Conservation (phyloP, 257 asterid genomes). For the Nicotiana otophora region DNA sequence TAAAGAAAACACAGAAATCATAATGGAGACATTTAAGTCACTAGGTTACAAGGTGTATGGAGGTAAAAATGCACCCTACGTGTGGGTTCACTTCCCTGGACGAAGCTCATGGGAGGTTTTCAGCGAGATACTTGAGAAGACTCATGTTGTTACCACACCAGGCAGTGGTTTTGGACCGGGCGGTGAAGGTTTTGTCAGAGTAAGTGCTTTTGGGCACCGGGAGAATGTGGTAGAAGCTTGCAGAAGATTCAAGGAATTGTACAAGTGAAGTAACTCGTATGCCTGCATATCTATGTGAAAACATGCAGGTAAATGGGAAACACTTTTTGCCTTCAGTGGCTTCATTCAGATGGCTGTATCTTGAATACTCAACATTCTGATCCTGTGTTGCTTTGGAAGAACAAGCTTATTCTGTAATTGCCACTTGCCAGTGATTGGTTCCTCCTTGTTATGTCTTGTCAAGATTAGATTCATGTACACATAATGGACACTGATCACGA, state of each 20-base stretch:
- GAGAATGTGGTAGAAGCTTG: slow-evolving; percentile 90
- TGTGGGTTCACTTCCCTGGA: slow-evolving; percentile 91
- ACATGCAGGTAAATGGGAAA: neutral
- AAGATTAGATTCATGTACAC: neutral
- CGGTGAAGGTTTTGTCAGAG: slow-evolving; percentile 91
- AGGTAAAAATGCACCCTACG: slow-evolving; percentile 93
- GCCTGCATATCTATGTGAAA: neutral
- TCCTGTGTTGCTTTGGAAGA: slow-evolving; percentile 2
- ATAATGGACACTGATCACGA: neutral
- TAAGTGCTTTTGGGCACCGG: slow-evolving; percentile 91
- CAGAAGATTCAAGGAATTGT: slow-evolving; percentile 85
- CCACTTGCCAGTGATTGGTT: neutral
- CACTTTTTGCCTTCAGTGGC: neutral
- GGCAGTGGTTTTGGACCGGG: slow-evolving; percentile 98
- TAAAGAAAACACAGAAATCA: slow-evolving; percentile 81
- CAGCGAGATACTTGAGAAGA: slow-evolving; percentile 85
- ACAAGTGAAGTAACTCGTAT: slow-evolving; percentile 37
- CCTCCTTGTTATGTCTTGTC: neutral
- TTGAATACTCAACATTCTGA: neutral
- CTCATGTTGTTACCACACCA: slow-evolving; percentile 90
- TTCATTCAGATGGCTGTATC: neutral
- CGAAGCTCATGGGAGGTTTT: slow-evolving; percentile 97
- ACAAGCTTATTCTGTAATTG: neutral
- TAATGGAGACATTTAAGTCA: slow-evolving; percentile 75
- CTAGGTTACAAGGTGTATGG: slow-evolving; percentile 95